phyloP scores from a whole-genome alignment of 176 grass and related monocot species.

The Ensete ventricosum region DNA sequence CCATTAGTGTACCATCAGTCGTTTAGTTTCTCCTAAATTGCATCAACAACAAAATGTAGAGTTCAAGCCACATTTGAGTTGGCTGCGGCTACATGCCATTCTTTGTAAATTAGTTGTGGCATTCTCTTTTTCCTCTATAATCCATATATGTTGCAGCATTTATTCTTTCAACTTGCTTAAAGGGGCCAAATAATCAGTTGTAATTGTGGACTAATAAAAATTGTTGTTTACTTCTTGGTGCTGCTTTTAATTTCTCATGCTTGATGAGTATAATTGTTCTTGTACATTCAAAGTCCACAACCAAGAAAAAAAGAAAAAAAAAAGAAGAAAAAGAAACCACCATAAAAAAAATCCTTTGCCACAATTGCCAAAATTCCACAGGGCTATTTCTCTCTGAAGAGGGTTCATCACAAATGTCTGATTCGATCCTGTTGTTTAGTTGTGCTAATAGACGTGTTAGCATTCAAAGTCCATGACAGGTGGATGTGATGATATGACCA shows the following conservation, averaged over 20 bases:
- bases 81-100: constrained; percentile 45
- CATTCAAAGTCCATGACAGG: no score
- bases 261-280: no score
- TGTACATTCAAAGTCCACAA: no score
- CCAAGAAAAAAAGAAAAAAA: no score
- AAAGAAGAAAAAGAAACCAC: no score
- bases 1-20: constrained; percentile 36
- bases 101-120: constrained; percentile 69
- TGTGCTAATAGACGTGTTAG: no score
- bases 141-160: constrained; percentile 33
- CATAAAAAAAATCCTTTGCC: no score
- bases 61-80: constrained; percentile 32
- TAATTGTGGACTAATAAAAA: constrained; percentile 22
- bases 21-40: constrained; percentile 21
- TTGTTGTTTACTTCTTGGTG: not conserved
- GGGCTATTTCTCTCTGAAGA: no score
- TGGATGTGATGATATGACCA: no score
- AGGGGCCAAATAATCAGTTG: constrained; percentile 26
- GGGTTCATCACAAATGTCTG: no score
- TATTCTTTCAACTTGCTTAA: constrained; percentile 62
- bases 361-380: no score
- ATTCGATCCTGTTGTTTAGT: no score
- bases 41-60: constrained; percentile 40
- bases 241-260: not conserved
- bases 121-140: constrained; percentile 38